phyloP scores from a whole-genome alignment of 2,329 filamentous ascomycete genomes.

The Pseudogymnoascus sp. region DNA sequence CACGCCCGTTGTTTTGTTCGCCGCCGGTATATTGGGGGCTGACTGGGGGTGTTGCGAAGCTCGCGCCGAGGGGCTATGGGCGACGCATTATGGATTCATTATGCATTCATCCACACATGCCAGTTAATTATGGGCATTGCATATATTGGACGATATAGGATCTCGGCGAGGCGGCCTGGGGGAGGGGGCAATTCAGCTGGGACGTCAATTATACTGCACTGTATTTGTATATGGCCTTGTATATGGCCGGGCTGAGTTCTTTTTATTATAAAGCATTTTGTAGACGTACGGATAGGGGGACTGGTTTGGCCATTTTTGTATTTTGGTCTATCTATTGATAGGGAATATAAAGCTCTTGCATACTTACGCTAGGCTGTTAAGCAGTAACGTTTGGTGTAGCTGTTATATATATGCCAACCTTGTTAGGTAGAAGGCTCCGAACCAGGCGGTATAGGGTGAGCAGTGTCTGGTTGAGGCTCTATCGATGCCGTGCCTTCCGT shows the following conservation, averaged over 20 bases:
- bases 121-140: not conserved
- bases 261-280: not conserved
- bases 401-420: not conserved
- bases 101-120: too few species aligned
- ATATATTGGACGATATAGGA: slow-evolving; percentile 2
- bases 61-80: too few species aligned
- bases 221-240: not conserved
- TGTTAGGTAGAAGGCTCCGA: not conserved
- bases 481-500: not conserved
- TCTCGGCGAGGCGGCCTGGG: not conserved
- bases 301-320: not conserved
- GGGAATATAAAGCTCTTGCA: not conserved
- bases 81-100: too few species aligned
- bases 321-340: not conserved
- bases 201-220: not conserved
- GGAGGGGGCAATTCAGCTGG: not conserved
- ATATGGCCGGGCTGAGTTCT: not conserved
- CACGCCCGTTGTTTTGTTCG: not conserved
- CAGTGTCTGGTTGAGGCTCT: not conserved
- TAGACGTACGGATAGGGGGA: not conserved
- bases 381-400: not conserved
- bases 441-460: not conserved
- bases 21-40: not conserved
- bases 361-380: not conserved
- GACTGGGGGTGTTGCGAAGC: not conserved